phyloP scores from a whole-genome alignment of 441 rosid species.

The Gossypium trilobum region DNA sequence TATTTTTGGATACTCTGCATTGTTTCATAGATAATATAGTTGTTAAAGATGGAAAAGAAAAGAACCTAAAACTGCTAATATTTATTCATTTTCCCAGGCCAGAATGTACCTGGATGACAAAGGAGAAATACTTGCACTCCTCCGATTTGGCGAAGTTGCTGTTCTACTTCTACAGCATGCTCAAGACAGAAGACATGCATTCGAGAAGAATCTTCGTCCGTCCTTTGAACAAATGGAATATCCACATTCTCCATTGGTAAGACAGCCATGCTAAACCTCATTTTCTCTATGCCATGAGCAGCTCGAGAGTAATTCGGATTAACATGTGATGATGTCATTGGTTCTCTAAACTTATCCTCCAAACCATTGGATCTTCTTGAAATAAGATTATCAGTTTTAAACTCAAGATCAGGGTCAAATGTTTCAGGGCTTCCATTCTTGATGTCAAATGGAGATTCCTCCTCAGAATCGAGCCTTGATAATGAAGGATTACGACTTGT shows the following conservation, averaged over 20 bases:
- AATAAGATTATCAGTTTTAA: slow-evolving; percentile 28
- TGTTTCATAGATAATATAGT: slow-evolving; percentile 15
- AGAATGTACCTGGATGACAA: slow-evolving; percentile 76
- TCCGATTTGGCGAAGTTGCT: slow-evolving; percentile 65
- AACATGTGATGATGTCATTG: neutral
- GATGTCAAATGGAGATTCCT: slow-evolving; percentile 26
- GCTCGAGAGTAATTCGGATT: slow-evolving; percentile 22
- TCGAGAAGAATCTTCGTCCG: slow-evolving; percentile 71
- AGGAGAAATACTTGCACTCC: slow-evolving; percentile 71
- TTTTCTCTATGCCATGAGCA: slow-evolving; percentile 26
- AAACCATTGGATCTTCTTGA: slow-evolving; percentile 28
- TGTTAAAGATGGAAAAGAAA: neutral
- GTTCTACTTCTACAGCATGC: slow-evolving; percentile 89
- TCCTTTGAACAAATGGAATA: slow-evolving; percentile 34
- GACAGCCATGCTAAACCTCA: slow-evolving; percentile 23
- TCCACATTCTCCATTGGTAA: slow-evolving; percentile 20
- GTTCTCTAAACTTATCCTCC: slow-evolving; percentile 22
- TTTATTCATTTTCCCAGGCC: neutral
- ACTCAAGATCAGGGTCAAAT: slow-evolving; percentile 19
- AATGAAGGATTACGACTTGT: slow-evolving; percentile 12
- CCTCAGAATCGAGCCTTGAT: slow-evolving; percentile 20
- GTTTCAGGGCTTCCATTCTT: slow-evolving; percentile 25
- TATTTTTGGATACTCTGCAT: slow-evolving; percentile 83
- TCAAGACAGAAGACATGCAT: slow-evolving; percentile 92
- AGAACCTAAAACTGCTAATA: neutral